phyloP scores from a whole-genome alignment of 768 basidiomycete genomes.

The Hypholoma sublateritium region DNA sequence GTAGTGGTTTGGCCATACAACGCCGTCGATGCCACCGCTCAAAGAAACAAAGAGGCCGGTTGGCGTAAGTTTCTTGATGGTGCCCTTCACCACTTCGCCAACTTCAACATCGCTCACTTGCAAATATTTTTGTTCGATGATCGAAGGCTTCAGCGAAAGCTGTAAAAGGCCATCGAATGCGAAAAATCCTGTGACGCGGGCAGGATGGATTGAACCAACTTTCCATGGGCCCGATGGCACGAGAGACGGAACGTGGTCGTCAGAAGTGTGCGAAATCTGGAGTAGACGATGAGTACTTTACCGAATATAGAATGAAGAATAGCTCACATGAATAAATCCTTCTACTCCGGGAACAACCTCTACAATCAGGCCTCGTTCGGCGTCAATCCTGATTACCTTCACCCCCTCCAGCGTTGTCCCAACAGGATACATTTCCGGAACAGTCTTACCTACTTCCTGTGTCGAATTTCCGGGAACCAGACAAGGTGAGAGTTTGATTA shows the following conservation, averaged over 20 bases:
- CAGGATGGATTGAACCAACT: slow-evolving; percentile 73
- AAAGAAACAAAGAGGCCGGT: slow-evolving; percentile 83
- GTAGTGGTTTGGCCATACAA: slow-evolving; percentile 93
- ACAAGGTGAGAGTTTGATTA: slow-evolving; percentile 55
- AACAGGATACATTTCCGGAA: slow-evolving; percentile 67
- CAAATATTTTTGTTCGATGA: slow-evolving; percentile 85
- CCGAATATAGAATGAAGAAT: slow-evolving; percentile 3
- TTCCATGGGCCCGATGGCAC: slow-evolving; percentile 81
- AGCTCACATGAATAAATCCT: slow-evolving; percentile 86
- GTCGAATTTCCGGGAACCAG: slow-evolving; percentile 20
- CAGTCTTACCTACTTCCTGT: slow-evolving; percentile 19
- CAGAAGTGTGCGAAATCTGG: slow-evolving; percentile 92
- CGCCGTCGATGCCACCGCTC: slow-evolving; percentile 85
- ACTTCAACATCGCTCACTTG: slow-evolving; percentile 80
- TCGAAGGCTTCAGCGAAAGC: slow-evolving; percentile 79
- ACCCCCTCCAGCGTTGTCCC: slow-evolving; percentile 73
- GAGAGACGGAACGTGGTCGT: slow-evolving; percentile 85
- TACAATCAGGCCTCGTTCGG: slow-evolving; percentile 80
- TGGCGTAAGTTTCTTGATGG: slow-evolving; percentile 82
- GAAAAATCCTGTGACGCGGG: slow-evolving; percentile 85
- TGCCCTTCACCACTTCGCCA: slow-evolving; percentile 85
- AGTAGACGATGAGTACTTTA: slow-evolving; percentile 5
- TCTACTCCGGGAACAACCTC: slow-evolving; percentile 61
- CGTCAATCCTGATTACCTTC: slow-evolving; percentile 71
- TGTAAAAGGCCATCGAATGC: slow-evolving; percentile 86